A percentile compares a stretch with the other conserved stretches of the same genome.
These are phyloP conservation scores for Chiua virens DNA, from an alignment of 768 basidiomycete species.

Conservation along the genomic window DNA sequence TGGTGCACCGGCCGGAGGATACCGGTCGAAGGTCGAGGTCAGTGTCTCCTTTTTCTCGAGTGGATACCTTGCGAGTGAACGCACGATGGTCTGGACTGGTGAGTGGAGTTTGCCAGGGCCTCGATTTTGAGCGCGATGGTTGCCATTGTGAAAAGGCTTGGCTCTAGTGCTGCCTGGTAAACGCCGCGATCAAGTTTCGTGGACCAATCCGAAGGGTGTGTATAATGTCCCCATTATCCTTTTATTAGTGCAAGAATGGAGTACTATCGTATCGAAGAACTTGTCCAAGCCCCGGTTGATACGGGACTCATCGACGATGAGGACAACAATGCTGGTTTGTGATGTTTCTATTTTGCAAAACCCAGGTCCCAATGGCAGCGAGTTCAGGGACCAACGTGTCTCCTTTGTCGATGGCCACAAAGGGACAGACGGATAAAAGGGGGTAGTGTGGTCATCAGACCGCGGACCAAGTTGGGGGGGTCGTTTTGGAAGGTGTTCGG, in stretches of 20 bases:
- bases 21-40: conserved; percentile 10
- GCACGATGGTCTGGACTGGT: neutral
- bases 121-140: neutral
- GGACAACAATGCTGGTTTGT: too few relatives aligned
- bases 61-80: neutral
- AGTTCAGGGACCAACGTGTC: too few relatives aligned
- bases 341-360: too few relatives aligned
- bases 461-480: conserved; percentile 11
- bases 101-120: neutral
- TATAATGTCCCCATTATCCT: neutral
- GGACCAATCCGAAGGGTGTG: conserved; percentile 11
- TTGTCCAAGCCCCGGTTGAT: conserved; percentile 2
- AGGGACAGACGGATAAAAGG: conserved; percentile 9
- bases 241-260: conserved; percentile 1
- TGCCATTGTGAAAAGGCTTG: neutral
- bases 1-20: conserved; percentile 13
- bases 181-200: conserved; percentile 14
- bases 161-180: conserved; percentile 4
- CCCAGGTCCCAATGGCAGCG: too few relatives aligned
- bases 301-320: conserved; percentile 13
- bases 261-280: conserved; percentile 6
- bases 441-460: conserved; percentile 25
- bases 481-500: neutral
- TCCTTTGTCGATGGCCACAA: too few relatives aligned
- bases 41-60: neutral